Conservation (phyloP, 1,139 yeast species). For the Lodderomyces oxycetoniae region DNA sequence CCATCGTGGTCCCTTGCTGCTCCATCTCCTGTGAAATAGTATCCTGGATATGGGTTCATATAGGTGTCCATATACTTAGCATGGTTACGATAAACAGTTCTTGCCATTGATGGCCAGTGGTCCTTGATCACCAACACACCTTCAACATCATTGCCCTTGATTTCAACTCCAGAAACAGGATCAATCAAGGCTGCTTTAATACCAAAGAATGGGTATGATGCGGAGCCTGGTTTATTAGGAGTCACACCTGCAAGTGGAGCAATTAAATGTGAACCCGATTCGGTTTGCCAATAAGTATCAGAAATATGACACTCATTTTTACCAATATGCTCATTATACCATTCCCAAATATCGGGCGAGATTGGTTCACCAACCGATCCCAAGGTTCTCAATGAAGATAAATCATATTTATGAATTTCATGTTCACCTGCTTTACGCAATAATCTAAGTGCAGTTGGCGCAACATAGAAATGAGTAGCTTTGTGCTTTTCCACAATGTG, state of each 20-base stretch:
- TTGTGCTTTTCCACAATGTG: constrained; percentile 87
- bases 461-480: constrained; percentile 96
- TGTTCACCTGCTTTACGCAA: constrained; percentile 90
- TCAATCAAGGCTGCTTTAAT: constrained; percentile 86
- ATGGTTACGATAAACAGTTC: constrained; percentile 93
- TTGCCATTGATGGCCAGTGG: constrained; percentile 98
- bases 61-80: constrained; percentile 88
- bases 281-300: constrained; percentile 99
- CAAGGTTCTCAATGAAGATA: constrained; percentile 84
- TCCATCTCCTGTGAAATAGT: constrained; percentile 97
- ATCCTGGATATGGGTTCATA: constrained; percentile 92
- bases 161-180: constrained; percentile 82
- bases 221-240: constrained; percentile 97
- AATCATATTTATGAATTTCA: constrained; percentile 80
- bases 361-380: constrained; percentile 99
- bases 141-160: constrained; percentile 86
- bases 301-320: constrained; percentile 79
- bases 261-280: constrained; percentile 93
- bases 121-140: constrained; percentile 89
- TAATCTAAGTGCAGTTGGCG: constrained; percentile 95
- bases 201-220: constrained; percentile 95
- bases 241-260: constrained; percentile 93
- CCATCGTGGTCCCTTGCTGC: constrained; percentile 98
- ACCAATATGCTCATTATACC: constrained; percentile 94
- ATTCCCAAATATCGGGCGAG: constrained; percentile 97